Conservation (phyloP, 2,329 filamentous ascomycete genomes). For the Pseudogymnoascus sp. region DNA sequence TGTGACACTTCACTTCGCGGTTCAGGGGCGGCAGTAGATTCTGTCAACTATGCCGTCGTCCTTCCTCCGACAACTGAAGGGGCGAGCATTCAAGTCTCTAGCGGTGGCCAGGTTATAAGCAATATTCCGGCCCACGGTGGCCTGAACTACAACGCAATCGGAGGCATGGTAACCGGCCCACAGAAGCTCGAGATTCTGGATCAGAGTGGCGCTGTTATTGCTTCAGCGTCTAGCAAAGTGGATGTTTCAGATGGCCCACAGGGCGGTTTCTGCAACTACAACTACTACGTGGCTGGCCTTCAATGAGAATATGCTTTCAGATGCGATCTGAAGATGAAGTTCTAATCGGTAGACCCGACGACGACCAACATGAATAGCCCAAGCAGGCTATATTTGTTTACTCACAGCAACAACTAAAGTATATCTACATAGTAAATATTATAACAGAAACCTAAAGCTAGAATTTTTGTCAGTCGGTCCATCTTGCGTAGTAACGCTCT, state of each 20-base stretch:
- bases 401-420: background rate
- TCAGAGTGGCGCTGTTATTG: slow-evolving; percentile 21
- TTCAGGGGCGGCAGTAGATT: slow-evolving; percentile 23
- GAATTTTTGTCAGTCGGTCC: background rate
- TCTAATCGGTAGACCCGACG: background rate
- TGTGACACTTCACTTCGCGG: slow-evolving; percentile 21
- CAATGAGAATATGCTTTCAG: slow-evolving; percentile 12
- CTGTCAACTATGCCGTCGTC: slow-evolving; percentile 29
- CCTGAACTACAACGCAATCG: slow-evolving; percentile 24
- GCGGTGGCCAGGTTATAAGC: slow-evolving; percentile 22
- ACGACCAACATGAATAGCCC: background rate
- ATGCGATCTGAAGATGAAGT: too few species aligned
- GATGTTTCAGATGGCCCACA: slow-evolving; percentile 22
- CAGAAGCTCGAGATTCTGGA: slow-evolving; percentile 27
- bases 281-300: slow-evolving; percentile 27
- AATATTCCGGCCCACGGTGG: slow-evolving; percentile 19
- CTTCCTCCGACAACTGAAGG: slow-evolving; percentile 14
- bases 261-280: slow-evolving; percentile 27
- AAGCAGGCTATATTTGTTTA: background rate
- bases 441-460: background rate
- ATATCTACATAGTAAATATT: background rate
- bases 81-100: slow-evolving; percentile 22
- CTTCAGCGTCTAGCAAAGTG: slow-evolving; percentile 18
- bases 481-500: background rate
- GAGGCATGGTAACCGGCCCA: slow-evolving; percentile 20